These are phyloP conservation scores for Strobilomyces confusus DNA, from an alignment of 768 basidiomycete species.

Conservation along the genomic window DNA sequence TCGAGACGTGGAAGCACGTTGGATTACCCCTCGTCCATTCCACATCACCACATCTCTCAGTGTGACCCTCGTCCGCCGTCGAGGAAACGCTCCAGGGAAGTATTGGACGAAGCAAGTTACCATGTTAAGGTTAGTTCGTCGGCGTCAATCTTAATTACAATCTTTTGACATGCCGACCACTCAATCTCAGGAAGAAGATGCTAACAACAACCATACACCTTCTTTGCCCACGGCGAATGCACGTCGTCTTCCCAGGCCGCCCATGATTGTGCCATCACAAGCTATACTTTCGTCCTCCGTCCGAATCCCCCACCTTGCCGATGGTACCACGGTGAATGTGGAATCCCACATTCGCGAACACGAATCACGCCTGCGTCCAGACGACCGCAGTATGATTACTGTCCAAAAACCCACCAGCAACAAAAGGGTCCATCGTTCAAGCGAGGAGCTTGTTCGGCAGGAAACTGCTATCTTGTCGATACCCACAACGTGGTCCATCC, in stretches of 20 bases:
- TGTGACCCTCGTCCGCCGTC: slow-evolving; percentile 22
- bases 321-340: slow-evolving; percentile 4
- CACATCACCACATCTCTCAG: slow-evolving; percentile 16
- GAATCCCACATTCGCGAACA: slow-evolving; percentile 18
- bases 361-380: slow-evolving; percentile 22
- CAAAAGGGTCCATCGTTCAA: slow-evolving; percentile 28
- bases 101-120: slow-evolving; percentile 25
- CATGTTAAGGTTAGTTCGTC: slow-evolving; percentile 29
- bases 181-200: slow-evolving; percentile 29
- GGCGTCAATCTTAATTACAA: slow-evolving; percentile 28
- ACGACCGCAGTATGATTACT: slow-evolving; percentile 21
- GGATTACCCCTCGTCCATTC: slow-evolving; percentile 14
- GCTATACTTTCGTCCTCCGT: slow-evolving; percentile 8
- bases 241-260: slow-evolving; percentile 22
- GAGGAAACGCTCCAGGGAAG: slow-evolving; percentile 33
- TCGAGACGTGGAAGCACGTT: slow-evolving; percentile 15
- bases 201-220: slow-evolving; percentile 16
- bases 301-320: slow-evolving; percentile 14
- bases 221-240: slow-evolving; percentile 18
- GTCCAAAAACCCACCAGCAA: slow-evolving; percentile 21
- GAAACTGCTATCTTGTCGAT: slow-evolving; percentile 21
- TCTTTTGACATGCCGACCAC: slow-evolving; percentile 20
- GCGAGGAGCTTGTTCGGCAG: slow-evolving; percentile 29
- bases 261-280: slow-evolving; percentile 24
- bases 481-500: slow-evolving; percentile 31